phyloP scores from a whole-genome alignment of 2,329 filamentous ascomycete genomes.

The Fusarium zealandicum region DNA sequence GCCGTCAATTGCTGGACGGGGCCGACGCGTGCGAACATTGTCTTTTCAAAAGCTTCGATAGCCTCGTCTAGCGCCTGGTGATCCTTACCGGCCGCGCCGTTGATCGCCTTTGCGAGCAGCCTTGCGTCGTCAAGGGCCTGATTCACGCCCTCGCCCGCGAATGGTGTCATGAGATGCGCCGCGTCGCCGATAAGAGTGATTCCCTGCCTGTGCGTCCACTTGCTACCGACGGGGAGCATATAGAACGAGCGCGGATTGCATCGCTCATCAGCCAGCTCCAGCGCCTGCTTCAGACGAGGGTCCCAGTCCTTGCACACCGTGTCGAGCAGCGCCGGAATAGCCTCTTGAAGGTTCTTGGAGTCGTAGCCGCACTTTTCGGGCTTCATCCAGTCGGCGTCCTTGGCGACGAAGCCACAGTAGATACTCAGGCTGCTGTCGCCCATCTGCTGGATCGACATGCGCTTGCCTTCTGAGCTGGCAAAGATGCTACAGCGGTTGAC shows the following conservation, averaged over 20 bases:
- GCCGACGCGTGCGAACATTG: slow-evolving; percentile 49
- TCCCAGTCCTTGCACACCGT: slow-evolving; percentile 51
- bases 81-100: slow-evolving; percentile 36
- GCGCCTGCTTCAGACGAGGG: slow-evolving; percentile 50
- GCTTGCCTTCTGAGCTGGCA: slow-evolving; percentile 51
- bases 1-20: slow-evolving; percentile 52
- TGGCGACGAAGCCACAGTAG: slow-evolving; percentile 48
- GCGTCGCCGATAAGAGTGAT: slow-evolving; percentile 66
- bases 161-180: slow-evolving; percentile 66
- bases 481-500: slow-evolving; percentile 59
- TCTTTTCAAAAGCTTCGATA: slow-evolving; percentile 47
- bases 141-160: slow-evolving; percentile 67
- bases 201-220: slow-evolving; percentile 57
- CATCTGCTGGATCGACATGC: slow-evolving; percentile 50
- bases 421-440: slow-evolving; percentile 58
- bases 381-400: slow-evolving; percentile 49
- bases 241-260: slow-evolving; percentile 56
- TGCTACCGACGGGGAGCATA: slow-evolving; percentile 58
- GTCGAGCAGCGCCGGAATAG: slow-evolving; percentile 49
- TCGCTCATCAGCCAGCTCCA: slow-evolving; percentile 50
- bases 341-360: slow-evolving; percentile 48
- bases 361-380: slow-evolving; percentile 54
- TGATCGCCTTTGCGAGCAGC: slow-evolving; percentile 55
- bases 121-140: slow-evolving; percentile 62
- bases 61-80: slow-evolving; percentile 44